Percentiles rank a stretch among this genome's conserved stretches.
phyloP scores from a whole-genome alignment of 805 yeast genomes.

The Spathaspora hagerdaliae region DNA sequence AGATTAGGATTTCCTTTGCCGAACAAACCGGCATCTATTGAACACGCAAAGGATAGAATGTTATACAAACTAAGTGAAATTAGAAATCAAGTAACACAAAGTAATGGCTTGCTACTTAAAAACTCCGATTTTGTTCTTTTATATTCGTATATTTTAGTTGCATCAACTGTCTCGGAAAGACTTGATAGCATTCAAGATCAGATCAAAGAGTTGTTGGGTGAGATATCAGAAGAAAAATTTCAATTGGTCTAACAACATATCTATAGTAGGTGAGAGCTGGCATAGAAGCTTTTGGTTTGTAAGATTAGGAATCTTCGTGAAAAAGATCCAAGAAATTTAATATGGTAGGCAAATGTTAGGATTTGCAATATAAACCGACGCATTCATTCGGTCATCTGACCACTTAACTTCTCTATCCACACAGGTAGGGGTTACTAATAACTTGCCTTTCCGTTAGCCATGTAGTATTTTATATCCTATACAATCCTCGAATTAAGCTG shows the following conservation, averaged over 20 bases:
- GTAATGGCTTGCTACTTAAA: constrained; percentile 25
- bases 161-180: constrained; percentile 63
- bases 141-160: constrained; percentile 71
- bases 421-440: too few species aligned
- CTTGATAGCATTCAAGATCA: constrained; percentile 52
- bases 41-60: constrained; percentile 67
- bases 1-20: constrained; percentile 76
- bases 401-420: too few species aligned
- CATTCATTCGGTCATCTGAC: too few species aligned
- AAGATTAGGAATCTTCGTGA: too few species aligned
- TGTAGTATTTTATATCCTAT: too few species aligned
- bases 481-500: too few species aligned
- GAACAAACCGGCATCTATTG: constrained; percentile 70
- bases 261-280: too few species aligned
- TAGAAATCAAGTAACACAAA: constrained; percentile 29
- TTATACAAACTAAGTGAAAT: constrained; percentile 61
- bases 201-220: constrained; percentile 60
- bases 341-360: too few species aligned
- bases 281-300: too few species aligned
- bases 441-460: too few species aligned
- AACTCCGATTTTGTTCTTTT: constrained; percentile 76
- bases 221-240: constrained; percentile 59
- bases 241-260: constrained; percentile 30
- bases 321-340: too few species aligned
- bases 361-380: too few species aligned